Base-by-base conservation (phyloP, 2,329 filamentous ascomycete genomes). In the Arthrobotrys pseudoclavata region DNA sequence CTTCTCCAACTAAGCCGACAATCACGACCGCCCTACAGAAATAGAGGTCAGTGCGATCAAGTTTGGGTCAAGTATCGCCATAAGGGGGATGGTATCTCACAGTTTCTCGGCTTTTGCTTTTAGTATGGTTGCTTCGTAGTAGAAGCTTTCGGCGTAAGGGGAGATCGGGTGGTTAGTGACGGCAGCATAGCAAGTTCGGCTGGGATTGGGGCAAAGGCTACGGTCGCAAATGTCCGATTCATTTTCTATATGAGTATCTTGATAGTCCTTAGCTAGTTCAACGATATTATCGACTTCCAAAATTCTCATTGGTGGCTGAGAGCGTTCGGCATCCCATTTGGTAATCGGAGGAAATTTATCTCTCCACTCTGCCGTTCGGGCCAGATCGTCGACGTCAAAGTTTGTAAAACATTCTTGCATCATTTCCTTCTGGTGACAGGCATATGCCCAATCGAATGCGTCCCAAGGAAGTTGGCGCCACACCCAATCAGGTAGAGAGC, bases 361-460 rank as follows among this genome's bases (percentile, higher is more conserved):
- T 18, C 9, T 22, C 37, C 40, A 52, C 24, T 20, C 47, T 40
- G n/a, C 12, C 4, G 3, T 22, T 7, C 71, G 57, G 18, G 20
- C 1, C 15, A n/a, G 10, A 37, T 60, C 66, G 22, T 76, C 60
- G n/a, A 76, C 40, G 0, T 22, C 15, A 6, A 48, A 26, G 12
- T 64, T 48, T 42, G 71, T 57, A n/a, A 69, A 69, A 13, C 24
- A 52, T 5, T 60, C 50, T 34, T 29, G 20, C 4, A 76, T 20
- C 4, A 66, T n/a, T 4, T 52, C 71, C n/a, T 22, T 20, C 3
- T 3, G 24, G 0, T 26, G 26, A 45, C 24, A 76, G 13, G 34
- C 13, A 47, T 69, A 76, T 18, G 66, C 66, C 64, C 71, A 76
- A 22, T 76, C 71, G 22, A 69, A 76, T 20, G 64, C 64, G 45